phyloP scores from a whole-genome alignment of 2,329 filamentous ascomycete genomes.

The Pseudocercospora ulei region DNA sequence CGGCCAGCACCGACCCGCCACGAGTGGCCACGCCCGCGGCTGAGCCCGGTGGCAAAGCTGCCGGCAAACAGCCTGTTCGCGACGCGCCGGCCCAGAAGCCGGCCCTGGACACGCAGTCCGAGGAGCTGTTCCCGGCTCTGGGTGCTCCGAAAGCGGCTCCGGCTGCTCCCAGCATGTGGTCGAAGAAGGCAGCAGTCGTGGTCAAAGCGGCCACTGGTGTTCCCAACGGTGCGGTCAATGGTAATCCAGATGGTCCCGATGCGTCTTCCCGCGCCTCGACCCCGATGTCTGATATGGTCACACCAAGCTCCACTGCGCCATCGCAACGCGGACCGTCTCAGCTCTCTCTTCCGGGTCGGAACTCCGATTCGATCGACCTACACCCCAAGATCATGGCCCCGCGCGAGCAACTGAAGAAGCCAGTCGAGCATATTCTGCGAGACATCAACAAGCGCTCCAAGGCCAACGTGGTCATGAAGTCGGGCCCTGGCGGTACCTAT shows the following conservation, averaged over 20 bases:
- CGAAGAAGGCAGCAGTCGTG: constrained; percentile 51
- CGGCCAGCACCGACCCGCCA: constrained; percentile 35
- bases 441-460: constrained; percentile 90
- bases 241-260: constrained; percentile 42
- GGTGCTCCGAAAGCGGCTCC: constrained; percentile 60
- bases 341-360: constrained; percentile 71
- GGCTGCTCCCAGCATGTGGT: constrained; percentile 65
- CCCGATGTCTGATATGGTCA: constrained; percentile 50
- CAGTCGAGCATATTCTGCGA: constrained; percentile 72
- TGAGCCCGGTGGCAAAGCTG: constrained; percentile 52
- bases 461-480: constrained; percentile 68
- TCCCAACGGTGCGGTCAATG: constrained; percentile 47
- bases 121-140: constrained; percentile 88
- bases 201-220: constrained; percentile 40
- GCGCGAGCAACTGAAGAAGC: constrained; percentile 68
- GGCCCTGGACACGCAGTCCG: constrained; percentile 69
- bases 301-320: constrained; percentile 44
- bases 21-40: constrained; percentile 35
- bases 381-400: constrained; percentile 67
- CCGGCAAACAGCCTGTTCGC: constrained; percentile 58
- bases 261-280: constrained; percentile 51
- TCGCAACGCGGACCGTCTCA: constrained; percentile 38
- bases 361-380: constrained; percentile 65
- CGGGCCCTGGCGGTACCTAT: constrained; percentile 60
- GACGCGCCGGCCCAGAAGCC: constrained; percentile 34